Evolutionary conservation across 768 basidiomycete genomes (phyloP), one percentile per base, ranked within the genome.

Genomic region (Suillus clintonianus): DNA sequence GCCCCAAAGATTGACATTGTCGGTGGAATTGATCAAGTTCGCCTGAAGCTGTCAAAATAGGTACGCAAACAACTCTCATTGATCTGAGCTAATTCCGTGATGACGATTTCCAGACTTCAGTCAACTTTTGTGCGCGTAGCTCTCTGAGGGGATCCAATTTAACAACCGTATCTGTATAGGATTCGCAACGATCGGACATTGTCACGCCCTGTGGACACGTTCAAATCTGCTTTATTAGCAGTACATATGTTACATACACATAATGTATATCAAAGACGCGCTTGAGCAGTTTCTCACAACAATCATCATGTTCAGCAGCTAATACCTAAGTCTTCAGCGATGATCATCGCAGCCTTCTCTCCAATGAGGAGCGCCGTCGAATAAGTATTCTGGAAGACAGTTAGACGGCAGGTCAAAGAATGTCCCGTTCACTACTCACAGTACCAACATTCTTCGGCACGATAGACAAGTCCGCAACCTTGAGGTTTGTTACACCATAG

Each of bases 261-360:
- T 27, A 27, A 27, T 27, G 4, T 27, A 27, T 27, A 43, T 34
- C n/a, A 51, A 51, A 19, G n/a, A 32, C 39, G n/a, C 39, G 17
- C 22, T 59, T 60, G 60, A 37, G 14, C 36, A 27, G 17, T 30
- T 27, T 24, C 17, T 5, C 24, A 27, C 37, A 17, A 24, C 5
- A 11, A 57, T 39, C 5, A 30, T 41, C 24, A 41, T 17, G 17
- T 5, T 19, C 24, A 41, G 11, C 6, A 30, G 27, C 27, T 27
- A 41, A 79, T 75, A 1, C 77, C 77, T 14, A 83, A 64, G 27
- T 88, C 88, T 61, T 87, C 78, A 2, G 83, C 84, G 53, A 89
- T 86, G 45, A 89, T 80, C 8, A 81, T 67, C 0, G 87, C 85
- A 0, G 86, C 86, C 72, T 89, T 89, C 73, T 89, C 87, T 5